phyloP scores from a whole-genome alignment of 345 rosid species.

The Psidium guajava region DNA sequence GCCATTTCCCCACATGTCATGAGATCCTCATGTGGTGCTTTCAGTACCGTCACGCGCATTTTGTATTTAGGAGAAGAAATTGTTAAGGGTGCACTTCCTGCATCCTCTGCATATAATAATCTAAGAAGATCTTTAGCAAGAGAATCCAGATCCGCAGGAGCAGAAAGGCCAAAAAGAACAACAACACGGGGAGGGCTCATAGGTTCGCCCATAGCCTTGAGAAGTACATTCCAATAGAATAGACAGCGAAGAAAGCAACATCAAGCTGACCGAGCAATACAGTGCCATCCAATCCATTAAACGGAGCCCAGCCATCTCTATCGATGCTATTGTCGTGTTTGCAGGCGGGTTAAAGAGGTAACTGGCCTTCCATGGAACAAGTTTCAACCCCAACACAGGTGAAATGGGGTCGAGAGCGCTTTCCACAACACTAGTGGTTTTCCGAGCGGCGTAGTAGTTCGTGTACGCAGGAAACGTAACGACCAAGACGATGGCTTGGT shows the following conservation, averaged over 20 bases:
- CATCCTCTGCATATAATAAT: no score
- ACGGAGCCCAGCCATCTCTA: slow-evolving; percentile 83
- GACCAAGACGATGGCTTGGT: slow-evolving; percentile 72
- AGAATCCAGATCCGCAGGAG: no score
- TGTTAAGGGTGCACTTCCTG: no score
- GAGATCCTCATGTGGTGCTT: no score
- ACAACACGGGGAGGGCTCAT: no score
- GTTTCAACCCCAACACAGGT: slow-evolving; percentile 19
- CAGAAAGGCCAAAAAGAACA: no score
- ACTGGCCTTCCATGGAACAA: slow-evolving; percentile 18
- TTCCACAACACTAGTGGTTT: slow-evolving; percentile 88
- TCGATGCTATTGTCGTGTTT: slow-evolving; percentile 12
- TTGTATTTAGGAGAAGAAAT: no score
- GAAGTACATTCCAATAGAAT: slow-evolving; percentile 81
- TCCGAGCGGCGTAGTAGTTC: slow-evolving; percentile 75
- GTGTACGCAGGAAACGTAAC: slow-evolving; percentile 75
- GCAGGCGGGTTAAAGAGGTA: slow-evolving; percentile 12
- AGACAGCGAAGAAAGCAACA: slow-evolving; percentile 67
- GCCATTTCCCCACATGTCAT: no score
- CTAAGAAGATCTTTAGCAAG: no score
- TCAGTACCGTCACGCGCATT: no score
- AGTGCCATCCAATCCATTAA: slow-evolving; percentile 58
- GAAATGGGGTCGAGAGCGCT: slow-evolving; percentile 77
- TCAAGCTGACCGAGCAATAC: slow-evolving; percentile 81
- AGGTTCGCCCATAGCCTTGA: no score